Evolutionary conservation across 371 early-diverging fungal genomes (phyloP), one percentile per base, ranked within the genome.

Genomic region (Actinomucor elegans): DNA sequence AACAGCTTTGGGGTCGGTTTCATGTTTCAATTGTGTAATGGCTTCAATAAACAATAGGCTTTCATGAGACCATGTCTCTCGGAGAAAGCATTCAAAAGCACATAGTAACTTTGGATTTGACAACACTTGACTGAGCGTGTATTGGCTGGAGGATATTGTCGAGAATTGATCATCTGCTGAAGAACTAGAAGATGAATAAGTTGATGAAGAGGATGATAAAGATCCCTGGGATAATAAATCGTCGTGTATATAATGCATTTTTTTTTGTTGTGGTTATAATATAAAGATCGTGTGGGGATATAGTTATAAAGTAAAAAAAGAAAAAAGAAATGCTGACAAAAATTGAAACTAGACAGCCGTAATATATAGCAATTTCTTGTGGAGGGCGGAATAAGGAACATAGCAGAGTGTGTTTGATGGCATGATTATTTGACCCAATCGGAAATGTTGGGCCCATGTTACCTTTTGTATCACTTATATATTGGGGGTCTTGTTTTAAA

Each of bases 381-480:
- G n/a, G n/a, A n/a, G n/a, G n/a, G n/a, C 11, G n/a, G 36, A 17
- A 35, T 35, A 35, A 17, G n/a, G n/a, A 17, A 18, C 36, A 35
- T 7, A 35, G 17, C 36, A 17, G 18, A 35, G 18, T 35, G 18
- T 17, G 36, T 35, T 35, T 17, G 34, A 51, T 51, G 41, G 61
- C 56, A 61, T 61, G 61, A 61, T 61, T 61, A 61, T 61, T 61
- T 42, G 18, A 7, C 5, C 61, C 61, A 61, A 61, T 61, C 51
- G 61, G 61, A 52, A 3, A 46, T 20, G 17, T 24, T 24, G 35
- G 21, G 48, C 48, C 36, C 48, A 32, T 33, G n/a, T n/a, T n/a
- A n/a, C n/a, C n/a, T n/a, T n/a, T n/a, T n/a, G n/a, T n/a, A n/a
- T n/a, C n/a, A n/a, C n/a, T n/a, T n/a, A n/a, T n/a, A n/a, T n/a